These are phyloP conservation scores for Entomortierella lignicola DNA, from an alignment of 192 early-diverging fungal genomes.

Conservation along the genomic window DNA sequence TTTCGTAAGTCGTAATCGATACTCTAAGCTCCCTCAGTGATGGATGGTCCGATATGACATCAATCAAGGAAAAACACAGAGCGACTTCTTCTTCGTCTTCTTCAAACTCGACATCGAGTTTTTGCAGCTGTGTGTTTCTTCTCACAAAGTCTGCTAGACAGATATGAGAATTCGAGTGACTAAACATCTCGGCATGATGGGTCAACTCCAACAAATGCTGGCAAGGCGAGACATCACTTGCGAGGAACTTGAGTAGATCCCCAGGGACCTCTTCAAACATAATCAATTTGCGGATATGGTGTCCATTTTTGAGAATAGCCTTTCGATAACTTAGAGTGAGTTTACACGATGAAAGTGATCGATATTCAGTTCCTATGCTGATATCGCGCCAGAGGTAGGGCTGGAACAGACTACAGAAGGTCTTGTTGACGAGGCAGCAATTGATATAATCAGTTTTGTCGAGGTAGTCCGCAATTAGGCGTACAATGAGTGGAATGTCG, in stretches of 20 bases:
- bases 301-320: neutral
- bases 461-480: neutral
- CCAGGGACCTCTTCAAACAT: neutral
- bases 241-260: neutral
- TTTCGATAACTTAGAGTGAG: neutral
- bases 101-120: no score
- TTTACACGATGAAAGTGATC: neutral
- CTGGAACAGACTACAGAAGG: neutral
- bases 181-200: no score
- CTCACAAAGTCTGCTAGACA: no score
- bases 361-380: neutral
- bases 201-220: no score
- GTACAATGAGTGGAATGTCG: neutral
- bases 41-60: no score
- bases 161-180: no score
- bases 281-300: neutral
- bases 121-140: no score
- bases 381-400: neutral
- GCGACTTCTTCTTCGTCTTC: no score
- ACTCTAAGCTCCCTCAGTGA: no score
- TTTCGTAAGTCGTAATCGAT: no score
- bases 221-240: neutral
- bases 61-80: no score
- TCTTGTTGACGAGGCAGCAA: neutral
- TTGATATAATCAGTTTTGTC: neutral